These are phyloP conservation scores for Gamarada debralockiae DNA, from an alignment of 495 filamentous ascomycete species.

Conservation along the genomic window DNA sequence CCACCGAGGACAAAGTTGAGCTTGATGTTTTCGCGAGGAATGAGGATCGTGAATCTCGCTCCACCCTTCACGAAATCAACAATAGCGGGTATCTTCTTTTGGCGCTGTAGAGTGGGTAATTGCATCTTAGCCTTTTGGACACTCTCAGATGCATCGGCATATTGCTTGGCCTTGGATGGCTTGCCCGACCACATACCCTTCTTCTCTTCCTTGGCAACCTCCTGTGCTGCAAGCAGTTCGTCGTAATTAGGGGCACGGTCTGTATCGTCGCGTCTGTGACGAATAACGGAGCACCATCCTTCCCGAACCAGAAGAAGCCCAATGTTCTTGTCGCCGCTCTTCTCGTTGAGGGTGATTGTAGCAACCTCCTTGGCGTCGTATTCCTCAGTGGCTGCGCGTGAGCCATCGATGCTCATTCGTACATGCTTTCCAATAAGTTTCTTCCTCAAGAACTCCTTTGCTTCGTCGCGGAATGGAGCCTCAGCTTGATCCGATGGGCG, in stretches of 20 bases:
- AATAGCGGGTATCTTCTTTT: slow-evolving; percentile 88
- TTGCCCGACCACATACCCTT: slow-evolving; percentile 95
- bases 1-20: slow-evolving; percentile 93
- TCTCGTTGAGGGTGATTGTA: slow-evolving; percentile 76
- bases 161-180: slow-evolving; percentile 71
- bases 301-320: slow-evolving; percentile 81
- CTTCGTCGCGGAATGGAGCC: slow-evolving; percentile 82
- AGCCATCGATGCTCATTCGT: slow-evolving; percentile 80
- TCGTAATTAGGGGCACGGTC: slow-evolving; percentile 94
- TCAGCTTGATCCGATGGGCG: slow-evolving; percentile 57
- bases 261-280: slow-evolving; percentile 87
- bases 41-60: slow-evolving; percentile 86
- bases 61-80: slow-evolving; percentile 97
- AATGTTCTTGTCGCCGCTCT: slow-evolving; percentile 89
- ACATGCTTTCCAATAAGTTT: slow-evolving; percentile 95
- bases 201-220: slow-evolving; percentile 71
- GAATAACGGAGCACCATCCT: slow-evolving; percentile 88
- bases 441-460: slow-evolving; percentile 94
- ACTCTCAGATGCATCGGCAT: slow-evolving; percentile 85
- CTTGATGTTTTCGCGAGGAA: slow-evolving; percentile 91
- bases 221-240: slow-evolving; percentile 83
- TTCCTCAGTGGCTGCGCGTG: slow-evolving; percentile 82
- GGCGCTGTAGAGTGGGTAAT: slow-evolving; percentile 77
- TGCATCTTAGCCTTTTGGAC: slow-evolving; percentile 94
- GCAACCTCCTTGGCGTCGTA: slow-evolving; percentile 94